These are phyloP conservation scores for Fagopyrum tataricum DNA, from an alignment of 148 eudicot species.

Conservation along the genomic window DNA sequence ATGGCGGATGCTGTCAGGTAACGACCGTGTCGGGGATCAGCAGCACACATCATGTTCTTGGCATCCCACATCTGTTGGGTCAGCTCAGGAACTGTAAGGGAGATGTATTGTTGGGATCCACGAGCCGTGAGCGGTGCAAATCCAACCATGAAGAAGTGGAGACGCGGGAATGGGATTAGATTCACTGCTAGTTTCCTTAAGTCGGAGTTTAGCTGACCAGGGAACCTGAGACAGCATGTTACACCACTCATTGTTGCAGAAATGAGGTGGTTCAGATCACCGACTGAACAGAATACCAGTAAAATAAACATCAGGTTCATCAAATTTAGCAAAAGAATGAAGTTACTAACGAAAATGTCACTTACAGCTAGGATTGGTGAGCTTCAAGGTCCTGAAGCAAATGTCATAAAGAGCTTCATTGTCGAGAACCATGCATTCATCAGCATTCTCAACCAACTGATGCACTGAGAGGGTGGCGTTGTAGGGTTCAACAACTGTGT, in stretches of 20 bases:
- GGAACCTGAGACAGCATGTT: slow-evolving; percentile 74
- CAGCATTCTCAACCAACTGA: slow-evolving; percentile 76
- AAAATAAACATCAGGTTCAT: neutral
- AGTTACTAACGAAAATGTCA: neutral
- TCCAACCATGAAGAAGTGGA: slow-evolving; percentile 91
- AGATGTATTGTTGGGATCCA: slow-evolving; percentile 61
- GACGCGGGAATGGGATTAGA: slow-evolving; percentile 83
- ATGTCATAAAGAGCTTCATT: slow-evolving; percentile 80
- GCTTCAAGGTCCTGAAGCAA: slow-evolving; percentile 72
- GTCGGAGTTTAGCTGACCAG: slow-evolving; percentile 77
- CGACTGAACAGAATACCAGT: slow-evolving; percentile 35
- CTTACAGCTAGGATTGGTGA: slow-evolving; percentile 72
- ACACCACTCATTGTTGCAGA: slow-evolving; percentile 88
- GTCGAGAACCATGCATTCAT: slow-evolving; percentile 83
- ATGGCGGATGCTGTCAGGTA: slow-evolving; percentile 81
- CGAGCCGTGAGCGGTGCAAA: slow-evolving; percentile 81
- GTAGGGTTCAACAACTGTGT: slow-evolving; percentile 78
- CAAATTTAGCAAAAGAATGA: neutral
- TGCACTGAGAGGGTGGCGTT: slow-evolving; percentile 83
- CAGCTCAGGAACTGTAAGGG: slow-evolving; percentile 79
- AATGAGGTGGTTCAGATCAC: slow-evolving; percentile 78
- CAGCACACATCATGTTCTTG: slow-evolving; percentile 91
- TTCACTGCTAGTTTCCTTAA: slow-evolving; percentile 72
- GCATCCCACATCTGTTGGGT: slow-evolving; percentile 92
- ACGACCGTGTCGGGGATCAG: slow-evolving; percentile 76